phyloP scores from a whole-genome alignment of 108 stramenopile genomes.

The Ochromonas danica region DNA sequence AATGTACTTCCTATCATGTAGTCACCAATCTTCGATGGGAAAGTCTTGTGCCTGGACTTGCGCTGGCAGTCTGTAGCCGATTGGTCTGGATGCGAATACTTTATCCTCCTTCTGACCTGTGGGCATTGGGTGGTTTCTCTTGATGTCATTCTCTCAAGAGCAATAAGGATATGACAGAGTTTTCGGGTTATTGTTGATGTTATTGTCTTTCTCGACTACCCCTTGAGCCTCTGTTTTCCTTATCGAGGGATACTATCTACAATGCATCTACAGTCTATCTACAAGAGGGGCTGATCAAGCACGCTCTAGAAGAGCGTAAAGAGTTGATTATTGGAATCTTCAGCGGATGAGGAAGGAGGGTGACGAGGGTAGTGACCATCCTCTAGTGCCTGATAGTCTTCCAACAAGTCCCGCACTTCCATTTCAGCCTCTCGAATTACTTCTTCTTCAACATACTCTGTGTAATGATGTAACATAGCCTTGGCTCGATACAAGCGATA shows the following conservation, averaged over 20 bases:
- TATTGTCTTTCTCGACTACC: too few relatives aligned
- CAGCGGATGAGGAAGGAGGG: too few relatives aligned
- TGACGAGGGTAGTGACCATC: neutral
- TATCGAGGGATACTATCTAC: too few relatives aligned
- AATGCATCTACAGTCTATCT: too few relatives aligned
- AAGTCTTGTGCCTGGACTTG: neutral
- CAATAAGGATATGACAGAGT: too few relatives aligned
- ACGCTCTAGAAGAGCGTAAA: too few relatives aligned
- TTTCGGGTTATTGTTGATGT: too few relatives aligned
- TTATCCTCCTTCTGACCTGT: neutral
- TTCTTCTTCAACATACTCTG: constrained; percentile 40
- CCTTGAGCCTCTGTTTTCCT: too few relatives aligned
- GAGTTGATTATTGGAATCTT: too few relatives aligned
- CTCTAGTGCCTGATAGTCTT: constrained; percentile 38
- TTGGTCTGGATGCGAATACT: neutral
- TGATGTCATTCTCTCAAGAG: too few relatives aligned
- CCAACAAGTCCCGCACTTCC: constrained; percentile 28
- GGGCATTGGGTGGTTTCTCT: constrained; percentile 10
- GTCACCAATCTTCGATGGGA: neutral
- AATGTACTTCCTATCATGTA: neutral
- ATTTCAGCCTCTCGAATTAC: constrained; percentile 41
- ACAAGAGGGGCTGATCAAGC: too few relatives aligned
- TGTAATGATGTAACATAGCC: constrained; percentile 66
- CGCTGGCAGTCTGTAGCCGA: neutral
- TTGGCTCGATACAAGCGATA: constrained; percentile 45